Percentiles rank a stretch among this genome's conserved stretches.
Conservation (phyloP, 176 grass and related monocot genomes). For the Carex scoparia region DNA sequence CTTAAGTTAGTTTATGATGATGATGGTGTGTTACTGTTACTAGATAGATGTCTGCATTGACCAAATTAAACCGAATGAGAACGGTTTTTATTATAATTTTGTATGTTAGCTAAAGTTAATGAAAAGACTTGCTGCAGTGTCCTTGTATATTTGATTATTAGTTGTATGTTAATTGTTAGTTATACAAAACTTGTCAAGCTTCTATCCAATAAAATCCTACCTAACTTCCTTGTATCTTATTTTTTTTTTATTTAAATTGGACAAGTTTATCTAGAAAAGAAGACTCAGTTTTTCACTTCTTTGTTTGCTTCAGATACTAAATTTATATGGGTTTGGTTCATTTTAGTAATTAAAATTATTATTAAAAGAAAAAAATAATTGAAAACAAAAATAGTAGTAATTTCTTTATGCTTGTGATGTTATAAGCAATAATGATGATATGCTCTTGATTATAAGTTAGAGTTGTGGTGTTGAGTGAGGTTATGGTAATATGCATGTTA, state of each 20-base stretch:
- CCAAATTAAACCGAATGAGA: neutral
- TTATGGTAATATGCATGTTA: no score
- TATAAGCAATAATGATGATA: neutral
- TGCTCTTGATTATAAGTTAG: neutral
- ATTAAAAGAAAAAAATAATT: neutral
- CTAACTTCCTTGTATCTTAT: neutral
- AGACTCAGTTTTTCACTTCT: neutral
- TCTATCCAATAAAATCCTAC: neutral
- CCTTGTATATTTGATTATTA: neutral
- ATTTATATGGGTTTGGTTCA: neutral
- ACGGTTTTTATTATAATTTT: neutral
- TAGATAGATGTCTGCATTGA: constrained; percentile 15
- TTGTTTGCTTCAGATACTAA: neutral
- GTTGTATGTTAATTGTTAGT: neutral
- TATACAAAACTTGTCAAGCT: neutral
- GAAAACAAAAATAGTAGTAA: neutral
- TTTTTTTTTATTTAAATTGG: neutral
- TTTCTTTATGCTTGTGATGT: neutral
- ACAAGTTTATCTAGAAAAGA: neutral
- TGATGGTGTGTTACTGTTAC: neutral
- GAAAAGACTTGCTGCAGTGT: neutral
- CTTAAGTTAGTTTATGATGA: constrained; percentile 6
- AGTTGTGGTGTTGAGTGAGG: no score
- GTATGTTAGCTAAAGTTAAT: neutral
- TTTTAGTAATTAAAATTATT: neutral